phyloP scores from a whole-genome alignment of 2,329 filamentous ascomycete genomes.

The Proliferodiscus dingleyae region DNA sequence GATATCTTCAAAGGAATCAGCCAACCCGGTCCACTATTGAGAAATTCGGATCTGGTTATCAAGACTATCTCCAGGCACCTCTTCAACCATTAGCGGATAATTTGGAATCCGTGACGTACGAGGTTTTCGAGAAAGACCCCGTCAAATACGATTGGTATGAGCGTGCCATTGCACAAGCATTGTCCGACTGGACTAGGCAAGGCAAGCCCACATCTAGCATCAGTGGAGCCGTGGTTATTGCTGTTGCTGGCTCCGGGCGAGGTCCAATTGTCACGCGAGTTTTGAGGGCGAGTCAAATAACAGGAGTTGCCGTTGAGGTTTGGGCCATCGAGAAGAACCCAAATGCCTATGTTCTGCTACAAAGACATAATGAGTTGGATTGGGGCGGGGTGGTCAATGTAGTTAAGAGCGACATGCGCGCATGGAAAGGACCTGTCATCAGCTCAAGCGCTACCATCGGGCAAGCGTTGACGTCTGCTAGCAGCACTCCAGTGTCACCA shows the following conservation, averaged over 20 bases:
- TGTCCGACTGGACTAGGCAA: slow-evolving; percentile 71
- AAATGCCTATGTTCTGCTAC: slow-evolving; percentile 89
- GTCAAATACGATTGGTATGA: slow-evolving; percentile 98
- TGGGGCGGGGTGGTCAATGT: slow-evolving; percentile 81
- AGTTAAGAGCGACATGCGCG: slow-evolving; percentile 95
- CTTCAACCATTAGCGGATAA: slow-evolving; percentile 95
- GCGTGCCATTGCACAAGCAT: slow-evolving; percentile 71
- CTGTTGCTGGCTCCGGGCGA: slow-evolving; percentile 88
- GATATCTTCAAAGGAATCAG: slow-evolving; percentile 79
- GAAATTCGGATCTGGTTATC: slow-evolving; percentile 69
- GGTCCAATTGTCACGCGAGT: slow-evolving; percentile 88
- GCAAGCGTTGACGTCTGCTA: slow-evolving; percentile 32
- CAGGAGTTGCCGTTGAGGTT: slow-evolving; percentile 73
- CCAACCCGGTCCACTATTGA: slow-evolving; percentile 59
- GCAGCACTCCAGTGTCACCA: slow-evolving; percentile 36
- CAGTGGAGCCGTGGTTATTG: slow-evolving; percentile 71
- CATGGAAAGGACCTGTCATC: slow-evolving; percentile 79
- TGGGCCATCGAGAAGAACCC: slow-evolving; percentile 98
- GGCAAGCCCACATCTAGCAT: slow-evolving; percentile 69
- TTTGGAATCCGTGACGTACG: slow-evolving; percentile 93
- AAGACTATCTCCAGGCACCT: slow-evolving; percentile 94
- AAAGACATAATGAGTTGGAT: slow-evolving; percentile 75
- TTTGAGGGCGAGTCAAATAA: slow-evolving; percentile 69
- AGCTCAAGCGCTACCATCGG: slow-evolving; percentile 26
- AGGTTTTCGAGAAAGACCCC: slow-evolving; percentile 96